Base-by-base conservation (phyloP, 176 grass and related monocot species). In the Poa annua region DNA sequence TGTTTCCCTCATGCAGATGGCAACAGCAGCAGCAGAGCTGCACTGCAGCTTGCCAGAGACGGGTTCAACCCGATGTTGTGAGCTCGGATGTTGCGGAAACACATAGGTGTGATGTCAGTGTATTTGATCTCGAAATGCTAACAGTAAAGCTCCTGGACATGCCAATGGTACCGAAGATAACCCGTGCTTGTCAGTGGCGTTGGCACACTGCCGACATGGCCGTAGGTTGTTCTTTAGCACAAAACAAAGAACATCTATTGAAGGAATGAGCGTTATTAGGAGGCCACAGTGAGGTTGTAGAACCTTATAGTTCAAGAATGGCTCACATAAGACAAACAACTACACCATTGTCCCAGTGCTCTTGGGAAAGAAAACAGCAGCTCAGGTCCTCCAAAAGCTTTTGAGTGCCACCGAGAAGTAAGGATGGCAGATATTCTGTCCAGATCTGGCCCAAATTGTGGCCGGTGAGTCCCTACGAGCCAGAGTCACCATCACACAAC, bases 71-170 rank as follows among this genome's bases (percentile, higher is more conserved):
- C 39, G 21, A 45, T 24, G 41, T 71, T 15, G 21, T 71, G 39
- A 71, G 68, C 68, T 47, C 41, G 6, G 39, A 21, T 71, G 20
- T 45, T 44, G 38, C 67, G 14, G 20, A 71, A 71, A 14, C 67
- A 71, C 20, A 45, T 14, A 45, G 39, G 67, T 71, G 67, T 71
- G n/a, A 71, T 71, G 39, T 14, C 38, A 2, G 38, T 21, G 38
- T 70, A 70, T 13, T 44, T 70, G 38, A 39, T 39, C 38, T 70
- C 66, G 20, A 70, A 39, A 70, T 44, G 42, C 42, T 20, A 69
- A 69, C 65, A 69, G 8, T 69, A 69, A 69, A 38, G 66, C 38
- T 70, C 66, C 66, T 70, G 20, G 66, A 70, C 38, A n/a, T 70
- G n/a, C 38, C 66, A 68, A 68, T 20, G 38, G 66, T 70, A 44